Evolutionary conservation across 2,329 filamentous ascomycete genomes (phyloP).

Genomic region (Rutstroemia sydowiana): DNA sequence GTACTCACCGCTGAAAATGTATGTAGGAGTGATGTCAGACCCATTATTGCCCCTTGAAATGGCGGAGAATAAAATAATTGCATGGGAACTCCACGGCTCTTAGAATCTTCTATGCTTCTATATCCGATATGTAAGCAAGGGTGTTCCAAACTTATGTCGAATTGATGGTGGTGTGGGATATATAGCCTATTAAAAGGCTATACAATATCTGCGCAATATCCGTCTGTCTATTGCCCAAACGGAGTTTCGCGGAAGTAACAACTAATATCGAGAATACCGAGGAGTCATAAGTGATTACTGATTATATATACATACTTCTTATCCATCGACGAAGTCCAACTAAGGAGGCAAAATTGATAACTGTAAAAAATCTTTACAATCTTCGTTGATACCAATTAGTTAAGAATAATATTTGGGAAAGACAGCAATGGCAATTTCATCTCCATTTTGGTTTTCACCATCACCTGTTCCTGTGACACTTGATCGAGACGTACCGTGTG

Average conservation of each 20-base stretch:
- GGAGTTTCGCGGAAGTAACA: neutral
- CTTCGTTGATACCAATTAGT: neutral
- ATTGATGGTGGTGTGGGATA: neutral
- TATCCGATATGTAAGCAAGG: constrained; percentile 8
- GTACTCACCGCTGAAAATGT: constrained; percentile 6
- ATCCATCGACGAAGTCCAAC: neutral
- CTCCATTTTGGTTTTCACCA: constrained; percentile 5
- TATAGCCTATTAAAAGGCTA: constrained; percentile 9
- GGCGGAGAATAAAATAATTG: neutral
- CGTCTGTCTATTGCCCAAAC: neutral
- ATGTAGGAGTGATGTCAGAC: neutral
- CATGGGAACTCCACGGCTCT: neutral
- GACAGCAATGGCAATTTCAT: constrained; percentile 2
- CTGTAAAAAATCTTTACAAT: neutral
- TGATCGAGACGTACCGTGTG: constrained; percentile 5
- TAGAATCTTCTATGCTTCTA: neutral
- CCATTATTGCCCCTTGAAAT: neutral
- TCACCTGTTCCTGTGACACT: constrained; percentile 1
- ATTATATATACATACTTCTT: constrained; percentile 4
- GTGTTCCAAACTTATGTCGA: neutral
- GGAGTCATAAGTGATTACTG: constrained; percentile 4
- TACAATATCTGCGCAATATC: neutral
- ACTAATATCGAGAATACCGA: neutral
- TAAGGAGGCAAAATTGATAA: neutral
- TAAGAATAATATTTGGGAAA: neutral